A percentile compares a stretch with the other conserved stretches of the same genome.
Conservation (phyloP, 257 asterid species). For the Schizonepeta tenuifolia region DNA sequence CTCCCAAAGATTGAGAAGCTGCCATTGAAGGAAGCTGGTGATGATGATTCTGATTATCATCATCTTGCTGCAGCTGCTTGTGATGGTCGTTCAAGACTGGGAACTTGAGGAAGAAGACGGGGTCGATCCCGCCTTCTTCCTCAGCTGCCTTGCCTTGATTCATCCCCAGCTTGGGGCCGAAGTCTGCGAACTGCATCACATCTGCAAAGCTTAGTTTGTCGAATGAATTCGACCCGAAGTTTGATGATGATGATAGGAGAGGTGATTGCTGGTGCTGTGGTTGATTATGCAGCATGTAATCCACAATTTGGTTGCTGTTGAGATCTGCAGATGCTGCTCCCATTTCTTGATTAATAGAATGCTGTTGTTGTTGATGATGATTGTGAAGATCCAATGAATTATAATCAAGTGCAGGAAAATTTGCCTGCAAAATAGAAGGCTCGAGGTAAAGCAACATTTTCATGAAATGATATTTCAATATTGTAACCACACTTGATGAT, state of each 20-base stretch:
- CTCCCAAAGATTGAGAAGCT: constrained; percentile 21
- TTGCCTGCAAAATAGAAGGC: constrained; percentile 52
- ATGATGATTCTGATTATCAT: constrained; percentile 20
- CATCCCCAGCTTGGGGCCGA: constrained; percentile 66
- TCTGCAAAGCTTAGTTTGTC: constrained; percentile 87
- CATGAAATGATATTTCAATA: constrained; percentile 31
- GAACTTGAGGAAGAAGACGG: constrained; percentile 76
- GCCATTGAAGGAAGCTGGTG: constrained; percentile 36
- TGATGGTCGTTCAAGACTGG: constrained; percentile 64
- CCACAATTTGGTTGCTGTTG: constrained; percentile 52
- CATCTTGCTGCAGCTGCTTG: constrained; percentile 52
- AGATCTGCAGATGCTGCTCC: constrained; percentile 44
- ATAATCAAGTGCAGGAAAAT: constrained; percentile 44
- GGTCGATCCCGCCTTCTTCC: constrained; percentile 67
- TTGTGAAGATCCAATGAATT: constrained; percentile 36
- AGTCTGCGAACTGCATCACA: constrained; percentile 90
- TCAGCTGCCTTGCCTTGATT: constrained; percentile 52
- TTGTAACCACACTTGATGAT: constrained; percentile 1
- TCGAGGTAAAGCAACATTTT: constrained; percentile 46
- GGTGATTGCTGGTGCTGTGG: constrained; percentile 23
- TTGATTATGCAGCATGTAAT: constrained; percentile 61
- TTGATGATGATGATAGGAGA: constrained; percentile 39
- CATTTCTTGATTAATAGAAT: constrained; percentile 32
- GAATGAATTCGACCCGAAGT: constrained; percentile 52
- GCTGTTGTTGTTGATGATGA: constrained; percentile 35